phyloP scores from a whole-genome alignment of 108 stramenopile species.

The Fragilariopsis cylindrus region DNA sequence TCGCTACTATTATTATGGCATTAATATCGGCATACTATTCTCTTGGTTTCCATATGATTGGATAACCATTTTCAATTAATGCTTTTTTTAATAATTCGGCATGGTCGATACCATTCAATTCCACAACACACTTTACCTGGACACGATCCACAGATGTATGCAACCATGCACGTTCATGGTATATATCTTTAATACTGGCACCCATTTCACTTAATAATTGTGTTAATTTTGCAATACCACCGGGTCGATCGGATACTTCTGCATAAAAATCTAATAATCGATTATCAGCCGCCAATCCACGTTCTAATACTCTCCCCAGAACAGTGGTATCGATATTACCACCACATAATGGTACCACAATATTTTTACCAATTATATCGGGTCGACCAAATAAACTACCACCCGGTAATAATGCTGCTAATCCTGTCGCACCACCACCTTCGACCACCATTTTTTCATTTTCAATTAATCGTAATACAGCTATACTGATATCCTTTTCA shows the following conservation, averaged over 20 bases:
- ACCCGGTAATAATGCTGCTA: conserved; percentile 92
- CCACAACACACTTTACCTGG: conserved; percentile 88
- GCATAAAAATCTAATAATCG: conserved; percentile 89
- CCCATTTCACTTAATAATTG: conserved; percentile 59
- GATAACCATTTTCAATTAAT: conserved; percentile 47
- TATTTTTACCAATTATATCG: conserved; percentile 89
- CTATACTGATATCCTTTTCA: conserved; percentile 90
- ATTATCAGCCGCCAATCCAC: conserved; percentile 93
- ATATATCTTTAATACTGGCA: conserved; percentile 93
- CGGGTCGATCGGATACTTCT: conserved; percentile 94
- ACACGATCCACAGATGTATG: conserved; percentile 90
- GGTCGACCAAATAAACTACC: conserved; percentile 72
- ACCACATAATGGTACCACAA: conserved; percentile 95
- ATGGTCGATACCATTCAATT: conserved; percentile 81
- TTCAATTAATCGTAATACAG: conserved; percentile 92
- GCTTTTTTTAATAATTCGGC: conserved; percentile 49
- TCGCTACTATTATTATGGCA: no score
- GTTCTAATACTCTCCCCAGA: conserved; percentile 89
- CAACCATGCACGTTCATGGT: conserved; percentile 98
- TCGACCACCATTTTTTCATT: conserved; percentile 96
- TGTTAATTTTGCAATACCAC: conserved; percentile 88
- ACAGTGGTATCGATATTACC: conserved; percentile 97
- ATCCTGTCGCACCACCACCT: conserved; percentile 88
- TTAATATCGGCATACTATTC: no score
- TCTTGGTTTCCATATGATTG: conserved; percentile 35